Conservation (phyloP, 495 filamentous ascomycete species). For the Aspergillus ostianus region DNA sequence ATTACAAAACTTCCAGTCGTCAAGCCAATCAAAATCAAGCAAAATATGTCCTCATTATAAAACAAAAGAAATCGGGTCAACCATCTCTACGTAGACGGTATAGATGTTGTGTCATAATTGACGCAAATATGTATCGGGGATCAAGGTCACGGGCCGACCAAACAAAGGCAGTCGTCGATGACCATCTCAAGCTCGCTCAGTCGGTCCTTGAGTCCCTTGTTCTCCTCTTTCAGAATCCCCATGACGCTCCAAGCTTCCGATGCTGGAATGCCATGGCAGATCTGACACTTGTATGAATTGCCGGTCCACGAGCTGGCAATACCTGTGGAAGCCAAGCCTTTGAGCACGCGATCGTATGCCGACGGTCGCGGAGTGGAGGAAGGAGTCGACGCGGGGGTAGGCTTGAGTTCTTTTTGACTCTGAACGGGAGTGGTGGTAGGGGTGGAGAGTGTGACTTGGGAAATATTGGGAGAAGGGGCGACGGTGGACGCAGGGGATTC, state of each 20-base stretch:
- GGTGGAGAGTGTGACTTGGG: conserved; percentile 35
- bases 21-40: background rate
- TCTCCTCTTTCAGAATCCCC: conserved; percentile 69
- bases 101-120: background rate
- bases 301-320: conserved; percentile 35
- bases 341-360: conserved; percentile 42
- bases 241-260: conserved; percentile 72
- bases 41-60: background rate
- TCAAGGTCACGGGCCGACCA: conserved; percentile 47
- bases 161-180: conserved; percentile 69
- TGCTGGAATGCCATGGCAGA: conserved; percentile 60
- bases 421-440: conserved; percentile 23
- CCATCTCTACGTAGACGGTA: background rate
- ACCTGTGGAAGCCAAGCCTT: conserved; percentile 38
- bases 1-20: background rate
- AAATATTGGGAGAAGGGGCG: conserved; percentile 38
- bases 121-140: background rate
- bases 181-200: conserved; percentile 65
- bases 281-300: conserved; percentile 47
- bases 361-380: conserved; percentile 32
- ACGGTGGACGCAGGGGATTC: conserved; percentile 51
- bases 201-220: conserved; percentile 64
- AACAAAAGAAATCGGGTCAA: background rate
- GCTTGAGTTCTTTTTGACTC: conserved; percentile 24
- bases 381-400: conserved; percentile 7